Base-by-base conservation (phyloP, 2,329 filamentous ascomycete species). In the Emmonsia crescens region DNA sequence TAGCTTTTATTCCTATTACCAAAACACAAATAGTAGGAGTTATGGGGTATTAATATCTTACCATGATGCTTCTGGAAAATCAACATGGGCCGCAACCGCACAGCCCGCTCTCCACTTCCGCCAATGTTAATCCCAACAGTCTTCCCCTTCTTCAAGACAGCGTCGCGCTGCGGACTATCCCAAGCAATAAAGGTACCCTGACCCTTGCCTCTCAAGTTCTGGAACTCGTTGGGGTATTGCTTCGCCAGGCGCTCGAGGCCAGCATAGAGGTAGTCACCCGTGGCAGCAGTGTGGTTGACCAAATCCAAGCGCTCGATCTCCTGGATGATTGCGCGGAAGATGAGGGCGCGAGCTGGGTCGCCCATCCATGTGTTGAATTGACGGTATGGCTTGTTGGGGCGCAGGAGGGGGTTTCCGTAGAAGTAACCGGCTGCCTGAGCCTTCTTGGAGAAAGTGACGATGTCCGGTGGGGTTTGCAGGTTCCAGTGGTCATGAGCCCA, bases 331-430 rank as follows among this genome's bases (percentile, higher is more conserved):
- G 85, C 88, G 65, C 89, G 85, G 86, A 95, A 96, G 67, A 96
- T 82, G 63, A 96, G 79, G 19, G 89, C 90, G 63, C 90, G 86
- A 16, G 88, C 87, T 19, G 91, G 91, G 78, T 96, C 91, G 70
- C 91, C 91, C 88, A 96, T 95, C 91, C 91, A 96, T 57, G 91
- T 96, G 82, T 96, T 96, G 83, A 96, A 96, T 78, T 96, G 91
- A 64, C 91, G 87, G 81, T 96, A 96, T 5, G 92, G 89, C 82
- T 92, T 92, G 81, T 96, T 96, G 65, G 91, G 91, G 14, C 89
- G 83, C 68, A 96, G 82, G 49, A 84, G 85, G 10, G 85, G 83
- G 81, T 94, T 87, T 64, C 88, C 88, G 73, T 86, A 96, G 82
- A 94, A 96, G 82, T 93, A 96, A 40, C 91, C 91, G 6, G 92